Conservation (phyloP, 805 yeast species). For the Saturnispora diversa region DNA sequence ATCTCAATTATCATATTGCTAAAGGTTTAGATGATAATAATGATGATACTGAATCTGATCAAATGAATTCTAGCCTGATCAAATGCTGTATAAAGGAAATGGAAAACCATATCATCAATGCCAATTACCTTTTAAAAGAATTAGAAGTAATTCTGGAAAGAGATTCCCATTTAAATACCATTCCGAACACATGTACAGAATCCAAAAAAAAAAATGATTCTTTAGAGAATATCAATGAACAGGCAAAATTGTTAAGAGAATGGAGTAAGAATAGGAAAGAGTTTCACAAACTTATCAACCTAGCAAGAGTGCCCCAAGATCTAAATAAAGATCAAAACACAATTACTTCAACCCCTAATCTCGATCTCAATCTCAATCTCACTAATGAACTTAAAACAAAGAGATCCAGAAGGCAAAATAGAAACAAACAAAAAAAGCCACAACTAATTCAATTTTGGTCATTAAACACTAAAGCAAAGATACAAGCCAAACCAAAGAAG, state of each 20-base stretch:
- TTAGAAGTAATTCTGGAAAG: not conserved
- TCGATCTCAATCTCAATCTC: too few relatives aligned
- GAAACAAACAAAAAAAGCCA: not conserved
- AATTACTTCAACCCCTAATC: too few relatives aligned
- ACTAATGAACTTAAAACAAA: too few relatives aligned
- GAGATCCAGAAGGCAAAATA: too few relatives aligned
- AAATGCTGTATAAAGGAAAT: not conserved
- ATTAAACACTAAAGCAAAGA: too few relatives aligned
- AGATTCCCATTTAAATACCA: not conserved
- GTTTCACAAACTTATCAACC: not conserved
- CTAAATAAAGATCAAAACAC: too few relatives aligned
- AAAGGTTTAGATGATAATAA: not conserved
- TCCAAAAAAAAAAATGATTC: too few relatives aligned
- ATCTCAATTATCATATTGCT: too few relatives aligned
- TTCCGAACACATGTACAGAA: too few relatives aligned
- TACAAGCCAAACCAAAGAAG: constrained; percentile 3
- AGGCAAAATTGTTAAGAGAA: not conserved
- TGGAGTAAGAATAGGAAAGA: constrained; percentile 5
- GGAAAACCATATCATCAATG: not conserved
- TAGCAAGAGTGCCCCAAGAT: not conserved
- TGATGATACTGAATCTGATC: not conserved
- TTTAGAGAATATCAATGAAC: not conserved
- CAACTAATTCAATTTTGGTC: too few relatives aligned
- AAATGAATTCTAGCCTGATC: not conserved
- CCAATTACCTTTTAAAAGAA: constrained; percentile 1